Evolutionary conservation across 805 yeast species (phyloP), one percentile per base, ranked within the genome.

Genomic region (Diddensiella transvaalensis): DNA sequence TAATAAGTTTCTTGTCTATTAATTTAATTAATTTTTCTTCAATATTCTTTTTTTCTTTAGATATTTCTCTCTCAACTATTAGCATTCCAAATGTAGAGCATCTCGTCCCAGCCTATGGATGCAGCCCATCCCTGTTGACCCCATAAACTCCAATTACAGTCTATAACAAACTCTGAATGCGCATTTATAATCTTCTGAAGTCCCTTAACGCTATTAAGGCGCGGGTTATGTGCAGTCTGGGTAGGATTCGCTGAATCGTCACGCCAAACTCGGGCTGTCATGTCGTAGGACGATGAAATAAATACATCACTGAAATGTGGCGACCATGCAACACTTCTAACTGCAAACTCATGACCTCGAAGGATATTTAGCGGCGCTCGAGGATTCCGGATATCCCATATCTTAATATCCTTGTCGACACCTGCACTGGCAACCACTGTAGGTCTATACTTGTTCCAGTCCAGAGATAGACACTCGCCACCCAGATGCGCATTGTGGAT

Each of bases 61-160:
- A n/a, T n/a, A n/a, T n/a, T n/a, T n/a, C n/a, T n/a, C n/a, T n/a
- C n/a, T n/a, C n/a, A 26, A 5, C 17, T 10, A 13, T 24, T 30
- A 1, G 86, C 79, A 57, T 85, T 89, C 95, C 96, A 93, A 4
- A 93, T 77, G 62, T 85, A 83, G 4, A 89, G 83, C 85, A 87
- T 88, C 61, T 91, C 96, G 69, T 91, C 99, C 96, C 96, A 91
- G 1, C 96, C 96, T 0, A 90, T 83, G 13, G 96, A 83, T 6
- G 93, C 95, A 15, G 85, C 89, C 89, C 93, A 90, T 1, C 97
- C 97, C 1, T 93, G 95, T 57, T 82, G 83, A 2, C 98, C 99
- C 97, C 97, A 91, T 44, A 93, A 67, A 55, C 95, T 84, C 86
- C 96, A 93, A 69, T 93, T 98, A 54, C 90, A 85, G 15, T 95